phyloP scores from a whole-genome alignment of 1,139 yeast genomes.

The Saccharomycopsis phalli region DNA sequence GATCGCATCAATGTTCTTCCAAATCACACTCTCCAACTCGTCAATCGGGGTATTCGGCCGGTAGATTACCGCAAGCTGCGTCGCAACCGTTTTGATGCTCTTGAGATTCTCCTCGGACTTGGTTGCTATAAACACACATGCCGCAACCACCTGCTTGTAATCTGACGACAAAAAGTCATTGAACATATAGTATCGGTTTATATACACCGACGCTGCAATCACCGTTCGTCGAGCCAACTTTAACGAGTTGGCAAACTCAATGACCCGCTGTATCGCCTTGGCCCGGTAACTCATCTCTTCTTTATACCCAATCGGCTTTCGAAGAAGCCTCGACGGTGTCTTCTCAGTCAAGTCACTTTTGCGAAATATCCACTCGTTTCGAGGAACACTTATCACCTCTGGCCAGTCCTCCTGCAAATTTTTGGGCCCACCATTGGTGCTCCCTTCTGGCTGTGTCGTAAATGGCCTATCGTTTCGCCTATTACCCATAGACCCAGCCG shows the following conservation, averaged over 20 bases:
- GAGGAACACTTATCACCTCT: constrained; percentile 25
- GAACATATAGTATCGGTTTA: constrained; percentile 31
- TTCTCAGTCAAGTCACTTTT: constrained; percentile 23
- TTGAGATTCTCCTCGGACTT: constrained; percentile 20
- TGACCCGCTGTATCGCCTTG: constrained; percentile 27
- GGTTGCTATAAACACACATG: constrained; percentile 19
- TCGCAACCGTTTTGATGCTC: constrained; percentile 14
- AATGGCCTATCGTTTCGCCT: too few species aligned
- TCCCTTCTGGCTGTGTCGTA: too few species aligned
- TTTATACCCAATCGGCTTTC: constrained; percentile 21
- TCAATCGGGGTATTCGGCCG: constrained; percentile 11
- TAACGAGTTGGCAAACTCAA: constrained; percentile 26
- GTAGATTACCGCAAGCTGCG: constrained; percentile 8
- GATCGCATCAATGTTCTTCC: constrained; percentile 15
- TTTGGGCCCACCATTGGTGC: background rate
- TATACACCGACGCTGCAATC: constrained; percentile 27
- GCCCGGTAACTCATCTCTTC: constrained; percentile 28
- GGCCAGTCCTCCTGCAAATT: constrained; percentile 20
- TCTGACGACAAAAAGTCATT: constrained; percentile 24
- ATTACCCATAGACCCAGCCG: too few species aligned
- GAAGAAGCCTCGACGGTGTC: constrained; percentile 26
- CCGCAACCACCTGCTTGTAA: constrained; percentile 21
- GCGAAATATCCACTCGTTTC: constrained; percentile 26
- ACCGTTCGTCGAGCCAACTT: constrained; percentile 29
- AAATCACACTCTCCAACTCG: constrained; percentile 8